Evolutionary conservation across 306 rosid species (phyloP).

Genomic region (Cucurbita ficifolia): DNA sequence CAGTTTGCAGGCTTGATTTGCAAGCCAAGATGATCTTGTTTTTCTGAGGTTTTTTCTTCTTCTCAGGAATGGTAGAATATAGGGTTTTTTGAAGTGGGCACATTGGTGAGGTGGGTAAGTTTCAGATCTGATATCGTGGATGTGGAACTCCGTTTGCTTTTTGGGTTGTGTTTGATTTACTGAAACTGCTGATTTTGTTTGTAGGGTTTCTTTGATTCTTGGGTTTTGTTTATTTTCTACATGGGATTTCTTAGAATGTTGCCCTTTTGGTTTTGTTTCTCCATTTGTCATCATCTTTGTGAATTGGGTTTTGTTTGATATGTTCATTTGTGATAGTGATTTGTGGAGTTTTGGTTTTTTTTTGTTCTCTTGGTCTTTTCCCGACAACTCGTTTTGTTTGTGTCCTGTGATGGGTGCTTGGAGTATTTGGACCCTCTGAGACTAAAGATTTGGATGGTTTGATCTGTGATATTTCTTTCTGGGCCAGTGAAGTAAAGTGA

Average conservation of each 20-base stretch:
- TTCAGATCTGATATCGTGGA: constrained; percentile 9
- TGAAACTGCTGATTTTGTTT: neutral
- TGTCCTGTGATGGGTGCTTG: neutral
- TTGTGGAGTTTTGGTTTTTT: neutral
- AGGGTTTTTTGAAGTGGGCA: constrained; percentile 1
- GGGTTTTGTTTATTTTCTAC: neutral
- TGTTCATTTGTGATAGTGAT: neutral
- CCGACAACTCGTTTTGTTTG: neutral
- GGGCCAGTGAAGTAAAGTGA: neutral
- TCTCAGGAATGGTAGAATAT: constrained; percentile 2
- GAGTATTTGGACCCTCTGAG: neutral
- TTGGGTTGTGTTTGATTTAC: neutral
- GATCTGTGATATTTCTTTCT: neutral
- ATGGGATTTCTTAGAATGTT: neutral
- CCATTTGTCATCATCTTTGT: neutral
- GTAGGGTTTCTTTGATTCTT: neutral
- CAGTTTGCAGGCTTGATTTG: neutral
- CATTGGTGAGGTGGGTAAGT: constrained; percentile 10
- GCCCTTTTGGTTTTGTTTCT: neutral
- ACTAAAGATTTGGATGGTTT: neutral
- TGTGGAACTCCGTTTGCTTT: too few species aligned
- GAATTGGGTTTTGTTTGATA: constrained; percentile 3
- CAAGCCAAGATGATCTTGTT: constrained; percentile 1
- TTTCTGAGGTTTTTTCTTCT: neutral
- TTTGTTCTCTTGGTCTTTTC: neutral